Evolutionary conservation across 2,329 filamentous ascomycete genomes (phyloP).

Genomic region (Microcera coccophila): DNA sequence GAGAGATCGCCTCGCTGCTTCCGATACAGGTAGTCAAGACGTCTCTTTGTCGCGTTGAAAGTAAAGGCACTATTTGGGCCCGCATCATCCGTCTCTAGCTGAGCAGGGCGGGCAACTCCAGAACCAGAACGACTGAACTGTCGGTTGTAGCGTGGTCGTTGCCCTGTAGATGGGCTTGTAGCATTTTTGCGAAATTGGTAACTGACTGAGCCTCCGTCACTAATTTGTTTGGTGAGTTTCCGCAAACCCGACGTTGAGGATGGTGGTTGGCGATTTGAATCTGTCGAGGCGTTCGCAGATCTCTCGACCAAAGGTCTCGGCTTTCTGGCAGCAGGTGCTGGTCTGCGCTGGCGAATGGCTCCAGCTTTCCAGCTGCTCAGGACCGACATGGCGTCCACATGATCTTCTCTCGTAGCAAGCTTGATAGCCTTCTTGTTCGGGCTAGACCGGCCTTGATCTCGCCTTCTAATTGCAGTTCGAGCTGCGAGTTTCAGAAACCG

Average conservation of each 20-base stretch:
- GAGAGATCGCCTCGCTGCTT: constrained; percentile 31
- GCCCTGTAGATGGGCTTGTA: neutral
- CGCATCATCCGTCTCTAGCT: constrained; percentile 49
- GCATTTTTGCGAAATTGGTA: constrained; percentile 16
- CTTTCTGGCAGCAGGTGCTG: constrained; percentile 28
- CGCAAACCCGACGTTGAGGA: constrained; percentile 13
- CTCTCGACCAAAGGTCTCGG: constrained; percentile 19
- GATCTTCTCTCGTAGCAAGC: constrained; percentile 58
- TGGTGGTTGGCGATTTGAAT: constrained; percentile 1
- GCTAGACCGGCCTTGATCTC: constrained; percentile 51
- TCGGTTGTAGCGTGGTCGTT: constrained; percentile 5
- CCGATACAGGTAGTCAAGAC: constrained; percentile 53
- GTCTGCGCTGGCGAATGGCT: constrained; percentile 42
- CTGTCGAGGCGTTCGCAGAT: constrained; percentile 20
- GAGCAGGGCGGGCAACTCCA: constrained; percentile 44
- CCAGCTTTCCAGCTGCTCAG: constrained; percentile 56
- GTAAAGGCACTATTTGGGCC: constrained; percentile 32
- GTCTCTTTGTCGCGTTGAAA: constrained; percentile 51
- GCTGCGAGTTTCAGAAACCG: constrained; percentile 59
- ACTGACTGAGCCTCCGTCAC: constrained; percentile 24
- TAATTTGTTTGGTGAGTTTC: constrained; percentile 30
- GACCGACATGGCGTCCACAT: constrained; percentile 52
- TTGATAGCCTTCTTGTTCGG: constrained; percentile 55
- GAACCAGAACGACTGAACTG: constrained; percentile 13
- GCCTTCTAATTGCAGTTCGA: constrained; percentile 48